Percentiles rank a stretch among this genome's conserved stretches.
phyloP scores from a whole-genome alignment of 2,329 filamentous ascomycete genomes.

The Fusarium nisikadoi region DNA sequence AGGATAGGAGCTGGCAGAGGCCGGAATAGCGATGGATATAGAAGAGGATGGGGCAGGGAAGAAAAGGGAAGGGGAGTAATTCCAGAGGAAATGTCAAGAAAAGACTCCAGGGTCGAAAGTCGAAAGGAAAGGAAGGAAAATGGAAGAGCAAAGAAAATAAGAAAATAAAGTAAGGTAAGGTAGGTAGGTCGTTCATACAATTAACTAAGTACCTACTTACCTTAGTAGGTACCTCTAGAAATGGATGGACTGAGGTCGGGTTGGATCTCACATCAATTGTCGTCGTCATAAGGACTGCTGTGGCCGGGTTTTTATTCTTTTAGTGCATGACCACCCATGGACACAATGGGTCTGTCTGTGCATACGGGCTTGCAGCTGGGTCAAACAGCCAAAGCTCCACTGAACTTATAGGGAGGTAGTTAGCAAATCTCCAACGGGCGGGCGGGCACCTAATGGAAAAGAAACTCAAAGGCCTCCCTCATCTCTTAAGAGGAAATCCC shows the following conservation, averaged over 20 bases:
- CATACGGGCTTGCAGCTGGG: slow-evolving; percentile 18
- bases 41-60: slow-evolving; percentile 4
- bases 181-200: not conserved
- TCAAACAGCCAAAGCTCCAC: slow-evolving; percentile 19
- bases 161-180: not conserved
- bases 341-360: slow-evolving; percentile 19
- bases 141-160: slow-evolving; percentile 31
- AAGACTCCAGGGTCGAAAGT: not conserved
- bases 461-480: not conserved
- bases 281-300: slow-evolving; percentile 33
- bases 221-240: not conserved
- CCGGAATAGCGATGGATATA: slow-evolving; percentile 7
- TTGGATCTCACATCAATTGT: slow-evolving; percentile 27
- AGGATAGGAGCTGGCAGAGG: slow-evolving; percentile 2
- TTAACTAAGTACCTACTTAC: not conserved
- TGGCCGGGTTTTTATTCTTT: slow-evolving; percentile 15
- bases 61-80: slow-evolving; percentile 4
- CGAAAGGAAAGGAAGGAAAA: slow-evolving; percentile 26
- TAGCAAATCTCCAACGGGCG: slow-evolving; percentile 10
- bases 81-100: slow-evolving; percentile 1
- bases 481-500: slow-evolving; percentile 23
- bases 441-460: not conserved
- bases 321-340: slow-evolving; percentile 9
- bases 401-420: not conserved
- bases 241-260: slow-evolving; percentile 30